Conservation (phyloP, 371 early-diverging fungal genomes). For the Mortierella sp. region DNA sequence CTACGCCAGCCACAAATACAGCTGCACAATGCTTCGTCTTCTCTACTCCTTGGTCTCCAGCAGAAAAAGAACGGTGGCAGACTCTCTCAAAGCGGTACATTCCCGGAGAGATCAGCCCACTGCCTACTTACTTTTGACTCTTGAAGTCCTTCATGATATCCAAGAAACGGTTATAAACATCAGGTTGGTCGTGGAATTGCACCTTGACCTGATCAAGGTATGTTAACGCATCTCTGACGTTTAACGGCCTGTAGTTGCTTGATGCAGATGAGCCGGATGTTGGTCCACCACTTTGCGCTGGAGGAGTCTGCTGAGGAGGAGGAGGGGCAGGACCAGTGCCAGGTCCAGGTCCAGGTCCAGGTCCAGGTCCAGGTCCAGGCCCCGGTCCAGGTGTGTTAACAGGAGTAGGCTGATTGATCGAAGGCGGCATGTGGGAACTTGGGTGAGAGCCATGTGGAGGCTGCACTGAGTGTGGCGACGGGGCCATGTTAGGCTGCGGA, state of each 20-base stretch:
- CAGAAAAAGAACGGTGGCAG: too few relatives aligned
- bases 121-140: conserved; percentile 90
- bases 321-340: conserved; percentile 20
- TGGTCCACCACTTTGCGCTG: conserved; percentile 33
- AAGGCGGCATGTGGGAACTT: conserved; percentile 37
- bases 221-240: conserved; percentile 92
- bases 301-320: conserved; percentile 36
- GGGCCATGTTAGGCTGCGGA: conserved; percentile 43
- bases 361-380: conserved; percentile 24
- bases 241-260: conserved; percentile 57
- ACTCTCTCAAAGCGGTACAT: neutral
- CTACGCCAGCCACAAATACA: conserved; percentile 13
- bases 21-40: too few relatives aligned
- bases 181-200: conserved; percentile 92
- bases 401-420: conserved; percentile 46
- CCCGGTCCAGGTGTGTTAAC: conserved; percentile 28
- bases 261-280: conserved; percentile 25
- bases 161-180: conserved; percentile 97
- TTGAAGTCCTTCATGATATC: conserved; percentile 99
- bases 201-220: conserved; percentile 98
- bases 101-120: too few relatives aligned
- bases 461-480: conserved; percentile 46
- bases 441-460: conserved; percentile 37
- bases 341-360: conserved; percentile 35
- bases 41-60: too few relatives aligned